Percentiles rank a stretch among this genome's conserved stretches.
Conservation (phyloP, 2,329 filamentous ascomycete species). For the Cladophialophora carrionii region DNA sequence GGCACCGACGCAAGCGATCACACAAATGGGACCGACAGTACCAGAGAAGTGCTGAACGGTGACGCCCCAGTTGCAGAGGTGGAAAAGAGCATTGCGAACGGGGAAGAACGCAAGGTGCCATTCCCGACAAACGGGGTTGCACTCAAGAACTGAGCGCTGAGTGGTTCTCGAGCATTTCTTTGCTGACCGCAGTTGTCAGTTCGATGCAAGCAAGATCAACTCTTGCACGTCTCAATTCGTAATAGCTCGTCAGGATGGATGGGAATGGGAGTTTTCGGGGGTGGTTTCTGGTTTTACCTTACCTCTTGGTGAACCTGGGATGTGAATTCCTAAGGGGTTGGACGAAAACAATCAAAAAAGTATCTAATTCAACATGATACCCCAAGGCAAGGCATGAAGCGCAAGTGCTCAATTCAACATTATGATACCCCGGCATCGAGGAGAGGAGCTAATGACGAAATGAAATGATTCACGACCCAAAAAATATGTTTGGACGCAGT, state of each 20-base stretch:
- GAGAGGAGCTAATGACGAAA: constrained; percentile 8
- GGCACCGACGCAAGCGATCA: constrained; percentile 19
- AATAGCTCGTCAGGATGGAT: neutral
- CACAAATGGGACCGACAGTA: constrained; percentile 19
- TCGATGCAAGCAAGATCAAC: constrained; percentile 14
- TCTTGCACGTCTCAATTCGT: neutral
- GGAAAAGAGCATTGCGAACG: constrained; percentile 24
- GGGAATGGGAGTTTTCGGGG: too few relatives aligned
- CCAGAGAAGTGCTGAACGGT: constrained; percentile 28
- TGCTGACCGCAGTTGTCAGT: neutral
- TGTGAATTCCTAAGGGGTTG: neutral
- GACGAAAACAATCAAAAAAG: constrained; percentile 14
- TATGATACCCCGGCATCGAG: constrained; percentile 6
- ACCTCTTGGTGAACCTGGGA: neutral
- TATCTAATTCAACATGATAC: constrained; percentile 37
- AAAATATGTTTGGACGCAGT: constrained; percentile 4
- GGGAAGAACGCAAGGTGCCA: constrained; percentile 26
- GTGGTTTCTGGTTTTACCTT: neutral
- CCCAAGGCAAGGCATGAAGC: constrained; percentile 12
- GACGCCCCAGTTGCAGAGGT: constrained; percentile 20
- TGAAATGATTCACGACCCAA: constrained; percentile 22
- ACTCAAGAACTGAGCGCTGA: constrained; percentile 24
- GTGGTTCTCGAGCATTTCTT: neutral
- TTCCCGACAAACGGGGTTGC: constrained; percentile 24
- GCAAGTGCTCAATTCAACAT: constrained; percentile 7